Percentiles rank a stretch among this genome's conserved stretches.
Conservation (phyloP, 2,329 filamentous ascomycete genomes). For the Clarireedia homoeocarpa region DNA sequence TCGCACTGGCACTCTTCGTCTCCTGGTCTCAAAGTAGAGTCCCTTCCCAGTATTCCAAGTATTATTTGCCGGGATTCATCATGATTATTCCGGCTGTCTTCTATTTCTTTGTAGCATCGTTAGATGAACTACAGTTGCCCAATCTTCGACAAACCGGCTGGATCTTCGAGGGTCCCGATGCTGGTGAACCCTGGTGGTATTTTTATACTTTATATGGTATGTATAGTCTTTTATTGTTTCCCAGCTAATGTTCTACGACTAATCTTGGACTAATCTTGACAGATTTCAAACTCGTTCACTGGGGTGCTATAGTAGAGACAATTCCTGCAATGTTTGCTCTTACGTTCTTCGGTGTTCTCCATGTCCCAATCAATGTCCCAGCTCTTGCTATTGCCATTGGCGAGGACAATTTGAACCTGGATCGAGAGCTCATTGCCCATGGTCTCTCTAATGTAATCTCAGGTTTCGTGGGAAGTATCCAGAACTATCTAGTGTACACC, state of each 20-base stretch:
- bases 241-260: conserved; percentile 7
- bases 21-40: conserved; percentile 70
- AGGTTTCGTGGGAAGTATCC: conserved; percentile 77
- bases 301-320: conserved; percentile 73
- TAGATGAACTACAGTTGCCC: conserved; percentile 60
- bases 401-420: conserved; percentile 86
- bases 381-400: conserved; percentile 84
- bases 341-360: conserved; percentile 94
- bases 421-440: conserved; percentile 86
- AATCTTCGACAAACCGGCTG: conserved; percentile 68
- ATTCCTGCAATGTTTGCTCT: conserved; percentile 93
- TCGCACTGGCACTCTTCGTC: conserved; percentile 67
- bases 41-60: conserved; percentile 76
- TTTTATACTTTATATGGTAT: conserved; percentile 93
- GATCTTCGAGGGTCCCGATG: conserved; percentile 80
- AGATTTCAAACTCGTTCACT: conserved; percentile 78
- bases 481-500: conserved; percentile 96
- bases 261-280: too few relatives aligned
- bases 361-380: conserved; percentile 96
- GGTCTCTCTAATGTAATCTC: conserved; percentile 90
- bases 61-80: conserved; percentile 82
- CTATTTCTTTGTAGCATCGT: conserved; percentile 65
- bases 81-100: conserved; percentile 68
- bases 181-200: conserved; percentile 91
- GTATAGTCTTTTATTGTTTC: conserved; percentile 26